Conservation (phyloP, 208 protist species). For the Acanthamoeba divionensis region DNA sequence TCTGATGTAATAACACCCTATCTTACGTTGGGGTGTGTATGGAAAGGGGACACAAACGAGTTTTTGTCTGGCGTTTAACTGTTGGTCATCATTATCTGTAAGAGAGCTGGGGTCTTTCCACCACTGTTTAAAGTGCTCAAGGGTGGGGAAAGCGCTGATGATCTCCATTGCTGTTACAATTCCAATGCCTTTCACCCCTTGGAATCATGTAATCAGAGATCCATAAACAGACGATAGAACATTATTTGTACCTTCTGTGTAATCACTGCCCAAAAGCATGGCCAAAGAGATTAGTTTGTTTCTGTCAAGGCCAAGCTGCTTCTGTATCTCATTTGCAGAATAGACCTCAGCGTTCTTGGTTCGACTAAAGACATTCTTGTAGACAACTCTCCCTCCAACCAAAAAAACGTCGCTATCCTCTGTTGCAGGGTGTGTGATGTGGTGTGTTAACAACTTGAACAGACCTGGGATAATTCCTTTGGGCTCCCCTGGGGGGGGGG, state of each 20-base stretch:
- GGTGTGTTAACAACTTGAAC: too few species aligned
- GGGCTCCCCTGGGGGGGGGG: too few species aligned
- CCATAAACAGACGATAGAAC: neutral
- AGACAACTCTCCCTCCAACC: slow-evolving; percentile 61
- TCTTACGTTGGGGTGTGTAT: too few species aligned
- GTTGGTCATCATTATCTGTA: neutral
- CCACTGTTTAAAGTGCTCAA: neutral
- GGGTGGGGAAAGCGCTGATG: neutral
- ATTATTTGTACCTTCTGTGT: slow-evolving; percentile 58
- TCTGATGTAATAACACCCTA: neutral
- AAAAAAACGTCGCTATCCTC: slow-evolving; percentile 70
- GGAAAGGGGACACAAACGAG: neutral
- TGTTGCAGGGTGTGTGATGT: too few species aligned
- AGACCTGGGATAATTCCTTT: too few species aligned
- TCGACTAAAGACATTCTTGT: slow-evolving; percentile 62
- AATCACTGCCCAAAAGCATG: slow-evolving; percentile 66
- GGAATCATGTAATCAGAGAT: neutral
- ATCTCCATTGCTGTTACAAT: neutral
- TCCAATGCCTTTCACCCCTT: neutral
- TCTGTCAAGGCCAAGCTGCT: slow-evolving; percentile 49
- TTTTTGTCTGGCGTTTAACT: neutral
- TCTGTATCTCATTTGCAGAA: slow-evolving; percentile 39
- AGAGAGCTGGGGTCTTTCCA: neutral
- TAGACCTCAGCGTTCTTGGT: slow-evolving; percentile 56
- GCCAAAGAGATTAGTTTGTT: slow-evolving; percentile 63